Evolutionary conservation across 2,329 filamentous ascomycete genomes (phyloP).

Genomic region (Chaetomium sp.): DNA sequence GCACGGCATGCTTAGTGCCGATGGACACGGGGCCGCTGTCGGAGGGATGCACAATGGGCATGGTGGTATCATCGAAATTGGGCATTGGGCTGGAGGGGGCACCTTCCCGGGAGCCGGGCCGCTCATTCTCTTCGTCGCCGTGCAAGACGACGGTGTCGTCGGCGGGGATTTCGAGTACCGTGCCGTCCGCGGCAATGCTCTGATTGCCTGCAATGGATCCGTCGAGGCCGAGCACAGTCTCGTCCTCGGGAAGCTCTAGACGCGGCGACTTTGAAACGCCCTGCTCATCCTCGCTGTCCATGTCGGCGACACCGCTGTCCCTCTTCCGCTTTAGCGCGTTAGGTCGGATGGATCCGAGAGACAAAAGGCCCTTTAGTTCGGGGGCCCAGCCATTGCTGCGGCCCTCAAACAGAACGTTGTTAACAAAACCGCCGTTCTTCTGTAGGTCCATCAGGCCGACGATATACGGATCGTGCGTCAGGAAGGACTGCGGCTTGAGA

Average conservation of each 20-base stretch:
- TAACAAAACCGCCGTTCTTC: constrained; percentile 85
- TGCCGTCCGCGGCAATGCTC: constrained; percentile 60
- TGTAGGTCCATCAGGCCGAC: constrained; percentile 90
- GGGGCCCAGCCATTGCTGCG: constrained; percentile 83
- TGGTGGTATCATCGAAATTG: constrained; percentile 77
- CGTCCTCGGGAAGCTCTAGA: constrained; percentile 68
- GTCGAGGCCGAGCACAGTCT: constrained; percentile 49
- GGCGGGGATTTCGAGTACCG: constrained; percentile 65
- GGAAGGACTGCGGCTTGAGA: constrained; percentile 76
- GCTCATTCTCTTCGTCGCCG: constrained; percentile 51
- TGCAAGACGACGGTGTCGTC: constrained; percentile 50
- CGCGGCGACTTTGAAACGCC: constrained; percentile 69
- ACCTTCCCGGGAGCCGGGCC: constrained; percentile 42
- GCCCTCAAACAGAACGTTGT: constrained; percentile 79
- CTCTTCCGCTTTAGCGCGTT: constrained; percentile 92
- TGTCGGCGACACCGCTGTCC: constrained; percentile 80
- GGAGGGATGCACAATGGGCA: constrained; percentile 74
- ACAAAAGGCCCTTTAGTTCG: constrained; percentile 89
- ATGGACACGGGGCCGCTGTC: constrained; percentile 86
- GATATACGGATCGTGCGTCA: constrained; percentile 84
- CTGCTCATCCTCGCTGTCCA: constrained; percentile 68
- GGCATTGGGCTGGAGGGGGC: constrained; percentile 54
- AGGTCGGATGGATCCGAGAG: constrained; percentile 75
- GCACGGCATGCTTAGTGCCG: constrained; percentile 93
- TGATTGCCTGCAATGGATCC: constrained; percentile 57